These are phyloP conservation scores for Oropetium thomaeum DNA, from an alignment of 176 grass and related monocot genomes.

Conservation along the genomic window DNA sequence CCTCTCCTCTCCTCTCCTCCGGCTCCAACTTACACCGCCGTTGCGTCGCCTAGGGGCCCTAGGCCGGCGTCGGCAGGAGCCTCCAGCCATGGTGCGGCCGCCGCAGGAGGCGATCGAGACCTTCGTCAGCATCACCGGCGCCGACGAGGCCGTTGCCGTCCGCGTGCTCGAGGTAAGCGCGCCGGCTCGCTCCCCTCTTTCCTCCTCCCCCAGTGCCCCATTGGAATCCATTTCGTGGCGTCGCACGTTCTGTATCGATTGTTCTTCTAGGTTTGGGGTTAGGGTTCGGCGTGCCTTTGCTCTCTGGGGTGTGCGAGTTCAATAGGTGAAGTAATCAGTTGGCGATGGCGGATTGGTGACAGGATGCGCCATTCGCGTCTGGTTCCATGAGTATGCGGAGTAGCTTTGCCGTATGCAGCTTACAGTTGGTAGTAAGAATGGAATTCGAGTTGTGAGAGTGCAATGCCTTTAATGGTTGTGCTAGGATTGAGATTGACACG, in stretches of 20 bases:
- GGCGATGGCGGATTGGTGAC: background rate
- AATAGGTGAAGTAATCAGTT: background rate
- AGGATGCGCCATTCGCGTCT: background rate
- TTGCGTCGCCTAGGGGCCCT: conserved; percentile 2
- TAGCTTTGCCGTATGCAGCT: background rate
- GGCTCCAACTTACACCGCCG: conserved; percentile 5
- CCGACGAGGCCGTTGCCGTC: conserved; percentile 57
- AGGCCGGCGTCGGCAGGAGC: background rate
- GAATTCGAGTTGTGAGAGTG: background rate
- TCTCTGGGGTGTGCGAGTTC: background rate
- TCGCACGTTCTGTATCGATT: background rate
- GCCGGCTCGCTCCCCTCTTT: background rate
- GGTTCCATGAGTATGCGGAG: background rate
- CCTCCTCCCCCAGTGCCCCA: background rate
- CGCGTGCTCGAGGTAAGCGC: conserved; percentile 76
- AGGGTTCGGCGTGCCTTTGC: conserved; percentile 18
- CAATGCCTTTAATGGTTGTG: conserved; percentile 8
- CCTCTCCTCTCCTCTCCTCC: conserved; percentile 24
- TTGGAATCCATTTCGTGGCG: background rate
- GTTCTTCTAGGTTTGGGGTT: background rate
- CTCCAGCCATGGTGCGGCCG: conserved; percentile 45
- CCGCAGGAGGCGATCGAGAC: conserved; percentile 78
- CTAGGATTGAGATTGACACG: background rate
- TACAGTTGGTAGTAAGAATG: background rate
- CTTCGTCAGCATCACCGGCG: conserved; percentile 79